These are phyloP conservation scores for Backusella psychrophila DNA, from an alignment of 192 early-diverging fungal genomes.

Conservation along the genomic window DNA sequence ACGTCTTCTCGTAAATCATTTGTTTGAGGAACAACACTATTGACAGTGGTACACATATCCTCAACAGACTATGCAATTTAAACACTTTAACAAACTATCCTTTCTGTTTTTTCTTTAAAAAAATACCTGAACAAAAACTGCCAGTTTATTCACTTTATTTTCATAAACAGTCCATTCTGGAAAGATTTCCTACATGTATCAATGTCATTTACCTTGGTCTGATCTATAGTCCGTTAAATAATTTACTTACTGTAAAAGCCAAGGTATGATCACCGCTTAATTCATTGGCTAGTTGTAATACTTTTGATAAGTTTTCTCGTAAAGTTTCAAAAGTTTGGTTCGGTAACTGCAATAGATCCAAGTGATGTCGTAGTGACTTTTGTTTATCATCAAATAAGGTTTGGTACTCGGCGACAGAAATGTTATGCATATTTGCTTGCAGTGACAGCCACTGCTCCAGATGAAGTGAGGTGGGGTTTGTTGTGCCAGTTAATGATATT, in stretches of 20 bases:
- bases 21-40: slow-evolving; percentile 17
- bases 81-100: neutral
- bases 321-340: slow-evolving; percentile 11
- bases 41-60: slow-evolving; percentile 32
- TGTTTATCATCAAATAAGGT: slow-evolving; percentile 17
- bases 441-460: slow-evolving; percentile 14
- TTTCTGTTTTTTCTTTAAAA: neutral
- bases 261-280: slow-evolving; percentile 24
- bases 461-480: neutral
- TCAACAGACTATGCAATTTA: slow-evolving; percentile 22
- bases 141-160: slow-evolving; percentile 21
- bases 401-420: slow-evolving; percentile 4
- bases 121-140: slow-evolving; percentile 32
- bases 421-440: slow-evolving; percentile 13
- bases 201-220: neutral
- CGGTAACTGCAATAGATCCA: slow-evolving; percentile 12
- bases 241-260: slow-evolving; percentile 16
- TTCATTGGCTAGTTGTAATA: slow-evolving; percentile 19
- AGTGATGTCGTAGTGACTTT: slow-evolving; percentile 2
- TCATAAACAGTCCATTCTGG: slow-evolving; percentile 33
- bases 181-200: slow-evolving; percentile 25
- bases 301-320: slow-evolving; percentile 6
- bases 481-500: slow-evolving; percentile 18
- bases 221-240: neutral
- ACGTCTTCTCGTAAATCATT: slow-evolving; percentile 25